Conservation (phyloP, 495 filamentous ascomycete genomes). For the Aspergillus ellipticus region DNA sequence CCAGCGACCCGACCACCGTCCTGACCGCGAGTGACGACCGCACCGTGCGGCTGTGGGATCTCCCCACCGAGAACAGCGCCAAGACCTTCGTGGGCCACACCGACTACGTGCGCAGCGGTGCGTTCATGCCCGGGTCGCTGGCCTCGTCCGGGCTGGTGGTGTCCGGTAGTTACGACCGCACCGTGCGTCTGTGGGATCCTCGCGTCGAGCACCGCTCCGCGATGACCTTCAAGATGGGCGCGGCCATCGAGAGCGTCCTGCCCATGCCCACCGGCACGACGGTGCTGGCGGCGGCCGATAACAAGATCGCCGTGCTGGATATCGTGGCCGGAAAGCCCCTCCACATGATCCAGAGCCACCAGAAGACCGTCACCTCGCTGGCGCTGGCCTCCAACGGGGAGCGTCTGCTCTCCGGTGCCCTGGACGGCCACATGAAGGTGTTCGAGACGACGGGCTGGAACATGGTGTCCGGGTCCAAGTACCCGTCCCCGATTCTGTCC, state of each 20-base stretch:
- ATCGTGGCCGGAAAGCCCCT: slow-evolving; percentile 85
- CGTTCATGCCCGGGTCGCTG: slow-evolving; percentile 78
- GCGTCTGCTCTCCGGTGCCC: slow-evolving; percentile 76
- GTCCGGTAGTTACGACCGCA: slow-evolving; percentile 89
- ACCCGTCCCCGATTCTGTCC: slow-evolving; percentile 82
- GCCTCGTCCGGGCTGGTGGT: slow-evolving; percentile 66
- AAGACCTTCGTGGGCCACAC: slow-evolving; percentile 80
- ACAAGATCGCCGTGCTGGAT: slow-evolving; percentile 89
- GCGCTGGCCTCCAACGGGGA: slow-evolving; percentile 70
- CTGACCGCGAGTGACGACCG: slow-evolving; percentile 86
- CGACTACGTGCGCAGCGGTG: slow-evolving; percentile 85
- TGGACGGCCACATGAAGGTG: slow-evolving; percentile 96
- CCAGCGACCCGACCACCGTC: slow-evolving; percentile 75
- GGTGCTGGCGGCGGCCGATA: slow-evolving; percentile 77
- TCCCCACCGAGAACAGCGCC: slow-evolving; percentile 71
- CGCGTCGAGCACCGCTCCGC: slow-evolving; percentile 62
- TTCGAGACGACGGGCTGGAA: slow-evolving; percentile 92
- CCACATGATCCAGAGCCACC: slow-evolving; percentile 84
- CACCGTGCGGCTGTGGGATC: slow-evolving; percentile 89
- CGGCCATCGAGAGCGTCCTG: slow-evolving; percentile 79
- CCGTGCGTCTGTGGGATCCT: slow-evolving; percentile 91
- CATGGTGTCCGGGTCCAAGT: slow-evolving; percentile 86
- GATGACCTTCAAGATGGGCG: slow-evolving; percentile 90
- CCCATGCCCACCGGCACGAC: slow-evolving; percentile 84
- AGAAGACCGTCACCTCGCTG: slow-evolving; percentile 93